Base-by-base conservation (phyloP, 257 asterid genomes). In the Paraleonurus japonicus region DNA sequence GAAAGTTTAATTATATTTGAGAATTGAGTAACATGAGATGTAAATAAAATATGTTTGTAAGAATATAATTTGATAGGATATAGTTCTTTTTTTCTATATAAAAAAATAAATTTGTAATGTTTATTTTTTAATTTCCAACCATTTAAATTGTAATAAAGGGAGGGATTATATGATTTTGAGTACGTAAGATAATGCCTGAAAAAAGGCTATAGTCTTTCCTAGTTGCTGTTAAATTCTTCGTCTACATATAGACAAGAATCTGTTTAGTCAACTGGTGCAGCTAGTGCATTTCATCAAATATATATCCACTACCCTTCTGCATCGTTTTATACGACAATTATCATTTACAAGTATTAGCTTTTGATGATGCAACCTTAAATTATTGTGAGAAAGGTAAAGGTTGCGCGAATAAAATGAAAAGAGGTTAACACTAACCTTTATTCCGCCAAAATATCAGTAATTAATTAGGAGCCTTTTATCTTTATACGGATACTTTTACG, bases 341-440 rank as follows among this genome's bases (percentile, higher is more conserved):
- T 35, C 20, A 62, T 35, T 50, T 50, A 50, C 65, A 24, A 72
- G 15, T 48, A 22, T 45, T 30, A 61, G 19, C 70, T 72, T 61
- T 70, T 72, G 57, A 63, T 63, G 32, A 63, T 62, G 70, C 9
- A 61, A 62, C 33, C 54, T 61, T 0, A 16, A n/a, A 4, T 61
- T 45, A 11, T 37, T 26, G 19, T 39, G 26, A 19, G 58, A 61
- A 57, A 65, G 45, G 23, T 33, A 67, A 60, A 65, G 70, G 47
- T 2, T 10, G 19, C 23, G 71, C 32, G 17, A 65, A 76, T 76
- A 61, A 28, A 48, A n/a, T 48, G 37, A 51, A 54, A 69, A 76
- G 71, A 7, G 76, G 67, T 32, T 35, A 26, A 24, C 48, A 6
- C 51, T 61, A 59, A 71, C 33, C 81, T 81, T 75, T 72, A 75